phyloP scores from a whole-genome alignment of 768 basidiomycete species.

The Auriscalpium orientale region DNA sequence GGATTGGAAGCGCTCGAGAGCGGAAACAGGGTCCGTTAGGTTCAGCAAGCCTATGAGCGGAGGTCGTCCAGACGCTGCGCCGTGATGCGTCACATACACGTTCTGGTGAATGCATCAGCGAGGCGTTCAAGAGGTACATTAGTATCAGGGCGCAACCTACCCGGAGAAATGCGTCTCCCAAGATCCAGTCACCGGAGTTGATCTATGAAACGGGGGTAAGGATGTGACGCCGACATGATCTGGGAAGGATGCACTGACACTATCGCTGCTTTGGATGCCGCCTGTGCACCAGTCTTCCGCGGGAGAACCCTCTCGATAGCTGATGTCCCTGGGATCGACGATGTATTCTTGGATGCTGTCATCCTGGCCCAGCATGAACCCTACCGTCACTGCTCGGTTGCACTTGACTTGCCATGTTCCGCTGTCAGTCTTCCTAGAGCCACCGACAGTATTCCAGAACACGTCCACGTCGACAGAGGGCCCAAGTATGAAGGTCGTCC shows the following conservation, averaged over 20 bases:
- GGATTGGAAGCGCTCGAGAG: slow-evolving; percentile 32
- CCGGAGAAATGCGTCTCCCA: slow-evolving; percentile 52
- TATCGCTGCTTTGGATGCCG: slow-evolving; percentile 47
- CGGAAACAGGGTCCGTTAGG: slow-evolving; percentile 31
- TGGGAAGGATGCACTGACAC: slow-evolving; percentile 31
- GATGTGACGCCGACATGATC: neutral
- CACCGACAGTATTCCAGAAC: slow-evolving; percentile 44
- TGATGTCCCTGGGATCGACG: slow-evolving; percentile 45
- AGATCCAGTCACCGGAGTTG: slow-evolving; percentile 53
- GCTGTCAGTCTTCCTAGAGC: slow-evolving; percentile 27
- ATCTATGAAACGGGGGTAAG: slow-evolving; percentile 23
- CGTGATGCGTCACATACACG: slow-evolving; percentile 45
- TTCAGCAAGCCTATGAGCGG: slow-evolving; percentile 40
- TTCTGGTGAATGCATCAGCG: slow-evolving; percentile 29
- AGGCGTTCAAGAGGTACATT: slow-evolving; percentile 8
- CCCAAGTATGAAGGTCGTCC: slow-evolving; percentile 49
- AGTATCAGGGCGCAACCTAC: slow-evolving; percentile 23
- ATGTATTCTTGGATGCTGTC: slow-evolving; percentile 29
- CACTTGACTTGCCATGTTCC: slow-evolving; percentile 45
- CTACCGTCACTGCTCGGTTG: slow-evolving; percentile 37
- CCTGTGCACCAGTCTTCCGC: slow-evolving; percentile 46
- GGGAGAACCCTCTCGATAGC: slow-evolving; percentile 36
- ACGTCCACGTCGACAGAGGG: slow-evolving; percentile 44
- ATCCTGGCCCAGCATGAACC: slow-evolving; percentile 36
- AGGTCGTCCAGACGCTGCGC: slow-evolving; percentile 28